Evolutionary conservation across 805 yeast species (phyloP).

Genomic region (Ogataea saltuana): DNA sequence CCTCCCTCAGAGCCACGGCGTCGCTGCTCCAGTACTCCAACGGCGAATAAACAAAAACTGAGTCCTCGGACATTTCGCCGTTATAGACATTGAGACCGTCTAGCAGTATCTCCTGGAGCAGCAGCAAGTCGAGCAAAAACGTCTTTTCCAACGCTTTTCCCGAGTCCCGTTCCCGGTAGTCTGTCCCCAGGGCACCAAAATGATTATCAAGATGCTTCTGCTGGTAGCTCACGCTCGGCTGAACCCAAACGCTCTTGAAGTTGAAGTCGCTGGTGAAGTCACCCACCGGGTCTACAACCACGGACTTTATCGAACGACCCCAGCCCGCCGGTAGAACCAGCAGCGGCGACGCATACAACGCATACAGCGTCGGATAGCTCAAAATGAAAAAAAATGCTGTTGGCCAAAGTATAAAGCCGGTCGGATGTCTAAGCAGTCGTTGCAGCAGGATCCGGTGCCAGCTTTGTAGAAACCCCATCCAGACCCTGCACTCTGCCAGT

Average conservation of each 20-base stretch:
- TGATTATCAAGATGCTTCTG: constrained; percentile 21
- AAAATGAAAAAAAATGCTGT: constrained; percentile 46
- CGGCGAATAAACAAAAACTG: constrained; percentile 40
- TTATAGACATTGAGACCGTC: constrained; percentile 22
- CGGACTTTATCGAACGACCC: constrained; percentile 19
- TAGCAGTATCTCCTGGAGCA: no score
- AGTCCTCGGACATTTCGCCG: constrained; percentile 3
- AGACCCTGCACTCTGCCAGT: constrained; percentile 11
- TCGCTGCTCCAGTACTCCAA: constrained; percentile 45
- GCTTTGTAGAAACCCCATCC: constrained; percentile 18
- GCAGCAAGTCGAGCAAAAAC: no score
- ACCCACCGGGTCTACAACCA: constrained; percentile 16
- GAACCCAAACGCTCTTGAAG: constrained; percentile 39
- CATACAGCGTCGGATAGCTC: constrained; percentile 50
- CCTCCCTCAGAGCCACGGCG: constrained; percentile 29
- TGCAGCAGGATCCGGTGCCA: constrained; percentile 16
- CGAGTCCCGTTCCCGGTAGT: constrained; percentile 4
- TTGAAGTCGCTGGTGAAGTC: constrained; percentile 22
- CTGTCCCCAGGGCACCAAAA: constrained; percentile 2
- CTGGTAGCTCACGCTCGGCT: constrained; percentile 29
- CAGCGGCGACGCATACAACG: constrained; percentile 34
- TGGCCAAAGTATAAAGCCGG: constrained; percentile 50
- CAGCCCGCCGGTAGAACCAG: constrained; percentile 12
- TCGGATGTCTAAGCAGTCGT: constrained; percentile 40
- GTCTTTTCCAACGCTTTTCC: constrained; percentile 38